Base-by-base conservation (phyloP, 1,284 basidiomycete species). In the Puccinia horiana region DNA sequence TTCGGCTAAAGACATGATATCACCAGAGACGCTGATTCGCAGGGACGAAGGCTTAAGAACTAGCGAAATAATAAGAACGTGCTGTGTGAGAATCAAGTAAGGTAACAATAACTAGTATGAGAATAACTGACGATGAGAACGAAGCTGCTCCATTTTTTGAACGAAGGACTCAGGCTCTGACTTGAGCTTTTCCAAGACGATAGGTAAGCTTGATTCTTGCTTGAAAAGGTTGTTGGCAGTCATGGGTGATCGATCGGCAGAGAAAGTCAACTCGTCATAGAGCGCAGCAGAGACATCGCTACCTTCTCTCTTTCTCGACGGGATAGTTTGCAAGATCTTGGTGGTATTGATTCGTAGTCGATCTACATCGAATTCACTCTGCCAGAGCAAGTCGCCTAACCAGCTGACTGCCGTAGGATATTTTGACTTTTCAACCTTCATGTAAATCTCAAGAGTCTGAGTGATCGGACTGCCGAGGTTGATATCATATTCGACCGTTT, bases 231-330 rank as follows among this genome's bases (percentile, higher is more conserved):
- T 90, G 84, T 91, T 91, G 63, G 92, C 90, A 49, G 92, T 90
- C 23, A 91, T 91, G 0, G 94, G 93, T 16, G 94, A 95, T 83
- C 89, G 90, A n/a, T 85, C 76, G 80, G 91, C 89, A 8, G 84
- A 83, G 76, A 91, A 94, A 47, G 95, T 87, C 56, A 95, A 85
- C 79, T 92, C 90, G 35, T 91, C 88, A 87, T 91, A 92, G 61
- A 95, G 89, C 11, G 94, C 92, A 37, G 90, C 90, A 63, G 95
- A 89, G 16, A 99, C 92, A 32, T 91, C 92, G 85, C 89, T 91
- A 0, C 96, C 97, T 85, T 95, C 93, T 67, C 97, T 91, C 89
- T 98, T 99, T 86, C 94, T 90, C 85, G 95, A 92, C 0, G 97
- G 97, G n/a, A 99, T 89, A 37, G 92, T 92, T 87, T 98, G 96